Conservation (phyloP, 208 protist species). For the Leishmania aethiopica region DNA sequence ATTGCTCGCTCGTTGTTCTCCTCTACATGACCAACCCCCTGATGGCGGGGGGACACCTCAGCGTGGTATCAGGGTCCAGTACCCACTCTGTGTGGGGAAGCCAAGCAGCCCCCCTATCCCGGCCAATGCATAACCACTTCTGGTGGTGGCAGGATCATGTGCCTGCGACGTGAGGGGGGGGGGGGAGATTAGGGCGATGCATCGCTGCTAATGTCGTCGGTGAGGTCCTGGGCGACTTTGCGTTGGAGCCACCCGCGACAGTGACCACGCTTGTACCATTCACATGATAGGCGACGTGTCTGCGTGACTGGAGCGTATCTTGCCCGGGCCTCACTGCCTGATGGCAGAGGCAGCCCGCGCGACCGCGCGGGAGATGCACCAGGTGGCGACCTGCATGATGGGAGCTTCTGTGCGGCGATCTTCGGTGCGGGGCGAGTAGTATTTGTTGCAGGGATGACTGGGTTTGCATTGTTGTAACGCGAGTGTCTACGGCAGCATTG, state of each 20-base stretch:
- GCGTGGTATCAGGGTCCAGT: no score
- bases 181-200: background rate
- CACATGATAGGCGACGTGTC: background rate
- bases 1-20: background rate
- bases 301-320: background rate
- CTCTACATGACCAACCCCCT: background rate
- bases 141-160: background rate
- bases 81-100: background rate
- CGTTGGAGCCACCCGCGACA: no score
- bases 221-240: background rate
- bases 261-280: background rate
- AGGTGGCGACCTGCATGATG: no score
- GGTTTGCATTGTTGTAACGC: background rate
- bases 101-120: background rate
- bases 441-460: background rate
- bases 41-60: no score
- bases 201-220: background rate
- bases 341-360: no score
- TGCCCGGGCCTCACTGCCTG: background rate
- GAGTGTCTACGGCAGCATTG: background rate
- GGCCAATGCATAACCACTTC: background rate
- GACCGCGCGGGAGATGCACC: no score
- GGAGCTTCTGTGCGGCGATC: no score
- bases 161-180: background rate
- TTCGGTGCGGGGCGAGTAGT: no score